phyloP scores from a whole-genome alignment of 352 stramenopile species.

The Peronospora belbahrii region DNA sequence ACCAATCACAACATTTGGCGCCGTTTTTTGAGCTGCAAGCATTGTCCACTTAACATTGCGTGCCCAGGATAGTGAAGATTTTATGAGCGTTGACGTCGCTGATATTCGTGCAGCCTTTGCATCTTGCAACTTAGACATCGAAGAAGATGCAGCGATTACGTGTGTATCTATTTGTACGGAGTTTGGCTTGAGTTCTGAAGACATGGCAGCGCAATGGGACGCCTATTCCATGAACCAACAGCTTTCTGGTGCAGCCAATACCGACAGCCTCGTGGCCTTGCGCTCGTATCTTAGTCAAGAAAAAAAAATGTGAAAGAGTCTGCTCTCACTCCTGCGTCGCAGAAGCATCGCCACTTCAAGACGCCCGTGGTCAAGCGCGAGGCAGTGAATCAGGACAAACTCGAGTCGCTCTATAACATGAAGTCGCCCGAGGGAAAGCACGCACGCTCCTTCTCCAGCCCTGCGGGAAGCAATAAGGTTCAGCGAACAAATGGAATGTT shows the following conservation, averaged over 20 bases:
- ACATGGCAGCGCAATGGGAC: conserved; percentile 76
- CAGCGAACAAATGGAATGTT: conserved; percentile 64
- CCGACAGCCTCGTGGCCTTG: conserved; percentile 58
- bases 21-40: conserved; percentile 16
- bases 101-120: conserved; percentile 65
- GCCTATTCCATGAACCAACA: conserved; percentile 85
- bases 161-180: conserved; percentile 68
- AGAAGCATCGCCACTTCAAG: conserved; percentile 52
- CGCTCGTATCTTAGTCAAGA: conserved; percentile 64
- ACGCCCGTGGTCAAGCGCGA: conserved; percentile 69
- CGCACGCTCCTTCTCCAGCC: conserved; percentile 50
- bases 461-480: conserved; percentile 48
- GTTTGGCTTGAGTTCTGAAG: conserved; percentile 68
- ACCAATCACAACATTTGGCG: conserved; percentile 36
- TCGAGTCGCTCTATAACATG: conserved; percentile 63
- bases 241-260: conserved; percentile 42
- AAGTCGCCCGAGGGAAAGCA: conserved; percentile 72
- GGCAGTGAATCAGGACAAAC: conserved; percentile 41
- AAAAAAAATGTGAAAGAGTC: conserved; percentile 32
- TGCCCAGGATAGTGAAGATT: conserved; percentile 8
- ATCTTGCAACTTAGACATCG: conserved; percentile 67
- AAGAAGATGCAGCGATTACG: conserved; percentile 50
- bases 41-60: too few species aligned
- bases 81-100: conserved; percentile 48
- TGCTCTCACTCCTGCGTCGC: conserved; percentile 2